Base-by-base conservation (phyloP, 2,329 filamentous ascomycete genomes). In the Cercospora citrullina region DNA sequence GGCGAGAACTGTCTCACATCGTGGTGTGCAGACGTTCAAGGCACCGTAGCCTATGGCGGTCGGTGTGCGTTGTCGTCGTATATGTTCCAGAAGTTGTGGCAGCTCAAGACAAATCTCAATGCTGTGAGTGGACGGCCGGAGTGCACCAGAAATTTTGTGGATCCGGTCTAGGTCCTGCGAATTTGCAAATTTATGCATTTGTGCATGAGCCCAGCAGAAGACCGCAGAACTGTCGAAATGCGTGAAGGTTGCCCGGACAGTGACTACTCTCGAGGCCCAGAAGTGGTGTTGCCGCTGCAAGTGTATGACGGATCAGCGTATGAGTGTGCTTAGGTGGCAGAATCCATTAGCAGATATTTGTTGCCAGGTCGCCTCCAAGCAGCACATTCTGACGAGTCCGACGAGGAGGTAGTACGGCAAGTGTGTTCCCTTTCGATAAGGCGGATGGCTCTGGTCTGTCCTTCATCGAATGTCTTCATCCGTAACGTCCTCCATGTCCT, bases 401-500 rank as follows among this genome's bases (percentile, higher is more conserved):
- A 12, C 45, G n/a, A n/a, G n/a, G n/a, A n/a, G n/a, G n/a, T n/a
- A n/a, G n/a, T n/a, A n/a, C n/a, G n/a, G n/a, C n/a, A n/a, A n/a
- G n/a, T n/a, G n/a, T n/a, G n/a, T n/a, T n/a, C n/a, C n/a, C n/a
- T n/a, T n/a, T n/a, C n/a, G n/a, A n/a, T n/a, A n/a, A n/a, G n/a
- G n/a, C n/a, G n/a, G n/a, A n/a, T n/a, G n/a, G n/a, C n/a, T n/a
- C n/a, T n/a, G n/a, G n/a, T n/a, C n/a, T n/a, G n/a, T n/a, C n/a
- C n/a, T 51, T 71, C 71, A 72, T 48, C 67, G 69, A 63, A 72
- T 64, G 30, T 69, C 68, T 36, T 69, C 69, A n/a, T 71, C 64
- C 55, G 69, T 68, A 30, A 68, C 73, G 63, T 75, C 74, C 23
- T 73, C 72, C 73, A 75, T 73, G 51, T 77, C 76, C 65, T 75